Evolutionary conservation across 805 yeast genomes (phyloP).

Genomic region (Geotrichum ghanense): DNA sequence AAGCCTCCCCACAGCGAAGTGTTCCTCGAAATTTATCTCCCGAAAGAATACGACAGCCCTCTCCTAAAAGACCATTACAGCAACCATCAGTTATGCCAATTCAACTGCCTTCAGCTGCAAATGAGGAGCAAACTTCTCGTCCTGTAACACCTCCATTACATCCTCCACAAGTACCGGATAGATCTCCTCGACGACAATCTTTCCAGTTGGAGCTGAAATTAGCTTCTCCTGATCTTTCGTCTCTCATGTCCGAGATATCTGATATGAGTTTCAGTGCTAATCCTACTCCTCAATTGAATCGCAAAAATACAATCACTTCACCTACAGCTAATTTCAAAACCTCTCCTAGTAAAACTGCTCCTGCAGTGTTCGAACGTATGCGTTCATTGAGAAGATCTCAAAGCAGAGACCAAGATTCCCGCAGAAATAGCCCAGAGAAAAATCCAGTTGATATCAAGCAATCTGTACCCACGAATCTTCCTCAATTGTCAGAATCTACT

Average conservation of each 20-base stretch:
- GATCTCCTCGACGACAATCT: not conserved
- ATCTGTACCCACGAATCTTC: too few species aligned
- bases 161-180: not conserved
- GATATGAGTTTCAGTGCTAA: not conserved
- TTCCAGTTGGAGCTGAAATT: not conserved
- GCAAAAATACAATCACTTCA: conserved; percentile 6
- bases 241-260: conserved; percentile 1
- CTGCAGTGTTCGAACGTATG: conserved; percentile 3
- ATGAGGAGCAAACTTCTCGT: not conserved
- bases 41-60: not conserved
- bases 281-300: not conserved
- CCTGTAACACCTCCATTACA: not conserved
- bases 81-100: not conserved
- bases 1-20: not conserved
- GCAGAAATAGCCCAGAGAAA: not conserved
- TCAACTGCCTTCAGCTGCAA: not conserved
- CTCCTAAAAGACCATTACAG: not conserved
- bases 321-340: not conserved
- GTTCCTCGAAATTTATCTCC: not conserved
- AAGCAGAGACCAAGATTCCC: not conserved
- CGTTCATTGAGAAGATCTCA: not conserved
- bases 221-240: conserved; percentile 1
- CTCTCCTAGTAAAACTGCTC: conserved; percentile 2
- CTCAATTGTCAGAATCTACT: not conserved
- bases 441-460: not conserved